A percentile compares a stretch with the other conserved stretches of the same genome.
phyloP scores from a whole-genome alignment of 78 protist species.

The Creolimax fragrantissima region DNA sequence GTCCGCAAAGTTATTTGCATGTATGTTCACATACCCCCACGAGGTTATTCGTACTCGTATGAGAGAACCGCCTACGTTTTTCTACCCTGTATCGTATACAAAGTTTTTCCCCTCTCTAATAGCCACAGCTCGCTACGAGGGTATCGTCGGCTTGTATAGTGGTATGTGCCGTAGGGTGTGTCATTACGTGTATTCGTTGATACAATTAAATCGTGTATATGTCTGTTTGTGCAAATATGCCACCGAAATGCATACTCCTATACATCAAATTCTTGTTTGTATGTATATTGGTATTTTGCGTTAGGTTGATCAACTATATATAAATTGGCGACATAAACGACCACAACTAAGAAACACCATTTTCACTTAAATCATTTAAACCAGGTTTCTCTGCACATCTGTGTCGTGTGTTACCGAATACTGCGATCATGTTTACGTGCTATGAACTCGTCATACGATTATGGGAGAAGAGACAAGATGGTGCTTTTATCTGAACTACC shows the following conservation, averaged over 20 bases:
- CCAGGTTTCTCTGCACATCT: constrained; percentile 21
- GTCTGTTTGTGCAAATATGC: too few relatives aligned
- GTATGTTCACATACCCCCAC: not conserved
- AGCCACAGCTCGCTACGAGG: constrained; percentile 23
- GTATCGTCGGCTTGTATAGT: constrained; percentile 12
- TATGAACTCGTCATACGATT: constrained; percentile 20
- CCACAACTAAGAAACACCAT: too few relatives aligned
- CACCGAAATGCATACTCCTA: too few relatives aligned
- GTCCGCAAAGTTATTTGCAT: not conserved
- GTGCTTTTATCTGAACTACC: not conserved
- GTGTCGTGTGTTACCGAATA: constrained; percentile 43
- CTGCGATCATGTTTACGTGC: constrained; percentile 35
- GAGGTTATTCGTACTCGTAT: constrained; percentile 24
- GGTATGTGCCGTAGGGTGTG: too few relatives aligned
- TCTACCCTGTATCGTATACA: not conserved
- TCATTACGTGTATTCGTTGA: too few relatives aligned
- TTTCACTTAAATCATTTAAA: too few relatives aligned
- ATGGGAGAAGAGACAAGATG: not conserved
- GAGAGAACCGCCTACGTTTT: not conserved
- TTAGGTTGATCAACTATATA: too few relatives aligned
- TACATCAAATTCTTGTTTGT: too few relatives aligned
- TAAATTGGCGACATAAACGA: too few relatives aligned
- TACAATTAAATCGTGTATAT: too few relatives aligned
- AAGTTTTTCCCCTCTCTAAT: not conserved
- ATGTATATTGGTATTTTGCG: too few relatives aligned